Base-by-base conservation (phyloP, 768 basidiomycete species). In the Tremella yokohamensis region DNA sequence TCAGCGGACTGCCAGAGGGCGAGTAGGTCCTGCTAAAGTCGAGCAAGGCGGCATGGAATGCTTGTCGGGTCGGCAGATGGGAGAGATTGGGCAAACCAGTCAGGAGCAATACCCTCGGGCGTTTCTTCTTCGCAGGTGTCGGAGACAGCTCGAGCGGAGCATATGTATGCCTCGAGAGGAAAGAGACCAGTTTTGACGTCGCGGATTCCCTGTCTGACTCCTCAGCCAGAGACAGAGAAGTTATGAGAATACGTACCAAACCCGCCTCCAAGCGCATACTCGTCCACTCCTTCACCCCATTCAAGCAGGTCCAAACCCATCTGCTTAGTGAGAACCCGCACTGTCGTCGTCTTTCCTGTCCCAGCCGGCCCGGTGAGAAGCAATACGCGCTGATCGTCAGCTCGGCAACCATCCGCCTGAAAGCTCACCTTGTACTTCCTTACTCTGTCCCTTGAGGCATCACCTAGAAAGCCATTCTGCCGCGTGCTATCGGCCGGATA, bases 21-120 rank as follows among this genome's bases (percentile, higher is more conserved):
- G 65, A 59, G 47, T 65, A 73, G 9, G 66, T 61, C 58, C 70
- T 57, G 60, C 85, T 82, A 45, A 90, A 81, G 0, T 82, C 73
- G 49, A 84, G 77, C 0, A 96, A 73, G 4, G 85, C 80, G 0
- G 83, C 80, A 69, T 91, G 90, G 73, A 94, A 93, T 8, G 83
- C 82, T 13, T 79, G 76, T 67, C 84, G 86, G 0, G 86, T 89
- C 20, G 81, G 78, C 4, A 79, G 75, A 76, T 91, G 90, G 3
- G 90, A 79, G 54, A 97, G 83, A 70, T 98, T 97, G 0, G 94
- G 96, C 1, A 99, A 82, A 56, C 93, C 88, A 76, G 93, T 90
- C 8, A 96, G 79, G 3, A 97, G 83, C 52, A 97, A 81, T 6
- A 93, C 69, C 34, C 85, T 84, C 0, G 81, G 82, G 62, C 57